A percentile compares a stretch with the other conserved stretches of the same genome.
Evolutionary conservation across 371 early-diverging fungal genomes (phyloP).

Genomic region (Apophysomyces elegans): DNA sequence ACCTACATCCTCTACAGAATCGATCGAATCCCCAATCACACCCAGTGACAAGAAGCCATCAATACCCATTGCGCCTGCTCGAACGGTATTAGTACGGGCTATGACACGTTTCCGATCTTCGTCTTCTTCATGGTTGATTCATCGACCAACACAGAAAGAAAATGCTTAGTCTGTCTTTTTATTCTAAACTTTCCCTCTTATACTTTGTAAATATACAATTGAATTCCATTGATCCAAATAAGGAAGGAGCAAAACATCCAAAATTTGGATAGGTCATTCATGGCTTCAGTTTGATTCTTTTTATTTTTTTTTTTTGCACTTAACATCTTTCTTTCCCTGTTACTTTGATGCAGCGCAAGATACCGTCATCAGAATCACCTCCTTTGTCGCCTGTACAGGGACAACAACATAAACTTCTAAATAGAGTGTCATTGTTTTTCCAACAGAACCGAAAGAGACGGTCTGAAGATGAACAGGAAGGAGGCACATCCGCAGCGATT

Average conservation of each 20-base stretch:
- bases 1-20: constrained; percentile 5
- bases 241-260: constrained; percentile 18
- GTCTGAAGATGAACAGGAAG: constrained; percentile 6
- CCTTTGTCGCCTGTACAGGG: constrained; percentile 13
- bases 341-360: constrained; percentile 6
- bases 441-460: constrained; percentile 15
- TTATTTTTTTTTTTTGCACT: not conserved
- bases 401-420: constrained; percentile 23
- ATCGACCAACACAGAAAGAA: constrained; percentile 1
- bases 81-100: constrained; percentile 4
- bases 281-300: not conserved
- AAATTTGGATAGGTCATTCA: not conserved
- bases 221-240: not conserved
- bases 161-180: not conserved
- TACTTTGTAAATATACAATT: not conserved
- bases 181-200: not conserved
- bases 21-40: constrained; percentile 1
- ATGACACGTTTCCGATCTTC: constrained; percentile 5
- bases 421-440: constrained; percentile 29
- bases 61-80: constrained; percentile 4
- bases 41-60: constrained; percentile 4
- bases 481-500: not conserved
- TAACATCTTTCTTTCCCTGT: constrained; percentile 2
- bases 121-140: constrained; percentile 1
- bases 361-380: not conserved